Evolutionary conservation across 2,329 filamentous ascomycete species (phyloP).

Genomic region (Ascochyta viciae-villosae): DNA sequence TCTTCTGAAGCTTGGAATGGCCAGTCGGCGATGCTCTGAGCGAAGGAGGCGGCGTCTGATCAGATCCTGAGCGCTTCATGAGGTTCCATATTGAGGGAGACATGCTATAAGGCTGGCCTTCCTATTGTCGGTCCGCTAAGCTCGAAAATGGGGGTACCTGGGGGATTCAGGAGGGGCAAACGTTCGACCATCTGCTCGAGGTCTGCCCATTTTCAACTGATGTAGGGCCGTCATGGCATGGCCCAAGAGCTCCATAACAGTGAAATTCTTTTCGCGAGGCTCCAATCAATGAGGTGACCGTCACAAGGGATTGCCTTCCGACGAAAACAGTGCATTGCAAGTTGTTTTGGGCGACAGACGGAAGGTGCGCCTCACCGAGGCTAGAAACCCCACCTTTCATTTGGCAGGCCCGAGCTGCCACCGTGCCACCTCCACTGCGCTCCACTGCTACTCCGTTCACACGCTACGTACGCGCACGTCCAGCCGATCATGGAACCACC

Average conservation of each 20-base stretch:
- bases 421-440: conserved; percentile 1
- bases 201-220: conserved; percentile 38
- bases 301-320: conserved; percentile 21
- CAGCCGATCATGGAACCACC: not conserved
- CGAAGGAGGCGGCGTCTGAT: conserved; percentile 22
- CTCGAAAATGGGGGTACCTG: conserved; percentile 40
- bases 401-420: not conserved
- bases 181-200: conserved; percentile 27
- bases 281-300: conserved; percentile 35
- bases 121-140: conserved; percentile 23
- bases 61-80: conserved; percentile 42
- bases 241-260: conserved; percentile 11
- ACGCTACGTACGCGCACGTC: not conserved
- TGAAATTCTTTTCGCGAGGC: conserved; percentile 24
- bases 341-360: conserved; percentile 24
- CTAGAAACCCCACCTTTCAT: conserved; percentile 35
- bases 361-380: conserved; percentile 22
- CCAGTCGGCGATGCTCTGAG: conserved; percentile 25
- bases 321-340: conserved; percentile 14
- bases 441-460: not conserved
- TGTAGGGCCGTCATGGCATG: conserved; percentile 17
- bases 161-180: conserved; percentile 24
- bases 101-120: conserved; percentile 38
- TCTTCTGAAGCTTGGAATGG: conserved; percentile 40
- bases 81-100: conserved; percentile 40